Evolutionary conservation across 306 rosid genomes (phyloP).

Genomic region (Aeschynomene evenia): DNA sequence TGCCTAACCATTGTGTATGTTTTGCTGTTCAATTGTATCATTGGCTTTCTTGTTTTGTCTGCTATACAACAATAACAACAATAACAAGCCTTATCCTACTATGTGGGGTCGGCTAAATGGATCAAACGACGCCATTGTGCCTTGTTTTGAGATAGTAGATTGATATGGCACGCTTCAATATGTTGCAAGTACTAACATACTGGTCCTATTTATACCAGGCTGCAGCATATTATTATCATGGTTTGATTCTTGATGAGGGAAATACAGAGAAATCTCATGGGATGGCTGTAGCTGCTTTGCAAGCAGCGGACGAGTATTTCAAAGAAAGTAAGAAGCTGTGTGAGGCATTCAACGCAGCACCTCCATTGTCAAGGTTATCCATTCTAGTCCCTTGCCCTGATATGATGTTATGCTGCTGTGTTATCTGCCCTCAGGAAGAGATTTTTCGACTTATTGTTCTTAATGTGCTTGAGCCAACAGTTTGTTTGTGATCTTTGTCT

Average conservation of each 20-base stretch:
- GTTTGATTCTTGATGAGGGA: constrained; percentile 97
- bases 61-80: no score
- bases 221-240: constrained; percentile 96
- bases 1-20: not conserved
- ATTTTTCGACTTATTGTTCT: not conserved
- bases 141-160: no score
- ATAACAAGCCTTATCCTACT: no score
- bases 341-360: constrained; percentile 72
- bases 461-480: not conserved
- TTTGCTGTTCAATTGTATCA: not conserved
- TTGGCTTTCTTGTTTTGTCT: not conserved
- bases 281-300: constrained; percentile 97
- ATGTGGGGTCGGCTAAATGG: no score
- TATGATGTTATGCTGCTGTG: constrained; percentile 5
- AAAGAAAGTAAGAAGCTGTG: constrained; percentile 92
- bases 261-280: constrained; percentile 95
- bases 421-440: not conserved
- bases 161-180: not conserved
- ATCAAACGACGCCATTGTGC: no score
- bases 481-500: not conserved
- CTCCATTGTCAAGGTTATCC: constrained; percentile 78
- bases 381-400: constrained; percentile 13
- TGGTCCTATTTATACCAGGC: constrained; percentile 48
- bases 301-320: constrained; percentile 94
- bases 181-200: no score